Percentiles rank a stretch among this genome's conserved stretches.
These are phyloP conservation scores for Lyophyllum shimeji DNA, from an alignment of 768 basidiomycete species.

Conservation along the genomic window DNA sequence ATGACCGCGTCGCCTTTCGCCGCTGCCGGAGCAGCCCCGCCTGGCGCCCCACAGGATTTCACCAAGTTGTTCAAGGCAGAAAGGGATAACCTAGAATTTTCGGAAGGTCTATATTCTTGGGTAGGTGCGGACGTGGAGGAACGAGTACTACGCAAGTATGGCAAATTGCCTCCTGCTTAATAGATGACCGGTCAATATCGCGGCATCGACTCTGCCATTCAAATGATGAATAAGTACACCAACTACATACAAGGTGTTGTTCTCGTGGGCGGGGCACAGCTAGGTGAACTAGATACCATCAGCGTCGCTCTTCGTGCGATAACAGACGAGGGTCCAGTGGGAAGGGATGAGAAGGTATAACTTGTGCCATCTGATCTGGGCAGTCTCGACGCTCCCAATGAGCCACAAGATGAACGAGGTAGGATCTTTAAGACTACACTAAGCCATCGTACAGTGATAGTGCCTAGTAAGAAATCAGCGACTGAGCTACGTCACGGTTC, in stretches of 20 bases:
- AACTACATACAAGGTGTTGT: not conserved
- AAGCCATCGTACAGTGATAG: conserved; percentile 94
- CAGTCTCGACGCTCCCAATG: not conserved
- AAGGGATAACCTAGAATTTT: conserved; percentile 88
- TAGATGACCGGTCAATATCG: conserved; percentile 16
- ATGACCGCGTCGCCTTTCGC: conserved; percentile 74
- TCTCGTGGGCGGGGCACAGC: not conserved
- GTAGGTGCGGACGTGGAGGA: conserved; percentile 78
- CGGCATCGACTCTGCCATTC: not conserved
- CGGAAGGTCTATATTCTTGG: conserved; percentile 86
- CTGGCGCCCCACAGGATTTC: conserved; percentile 77
- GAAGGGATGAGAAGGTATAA: not conserved
- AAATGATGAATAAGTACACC: not conserved
- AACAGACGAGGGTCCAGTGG: not conserved
- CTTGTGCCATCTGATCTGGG: not conserved
- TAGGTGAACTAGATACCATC: not conserved
- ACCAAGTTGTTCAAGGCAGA: conserved; percentile 90
- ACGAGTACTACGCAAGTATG: conserved; percentile 76
- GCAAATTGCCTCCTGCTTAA: conserved; percentile 47
- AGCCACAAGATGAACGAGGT: not conserved
- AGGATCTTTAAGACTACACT: conserved; percentile 48
- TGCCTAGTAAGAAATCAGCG: conserved; percentile 51
- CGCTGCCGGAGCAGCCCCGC: conserved; percentile 41
- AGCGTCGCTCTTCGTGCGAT: not conserved
- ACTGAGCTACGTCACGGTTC: conserved; percentile 2